These are phyloP conservation scores for Coemansia umbellata DNA, from an alignment of 192 early-diverging fungal genomes.

Conservation along the genomic window DNA sequence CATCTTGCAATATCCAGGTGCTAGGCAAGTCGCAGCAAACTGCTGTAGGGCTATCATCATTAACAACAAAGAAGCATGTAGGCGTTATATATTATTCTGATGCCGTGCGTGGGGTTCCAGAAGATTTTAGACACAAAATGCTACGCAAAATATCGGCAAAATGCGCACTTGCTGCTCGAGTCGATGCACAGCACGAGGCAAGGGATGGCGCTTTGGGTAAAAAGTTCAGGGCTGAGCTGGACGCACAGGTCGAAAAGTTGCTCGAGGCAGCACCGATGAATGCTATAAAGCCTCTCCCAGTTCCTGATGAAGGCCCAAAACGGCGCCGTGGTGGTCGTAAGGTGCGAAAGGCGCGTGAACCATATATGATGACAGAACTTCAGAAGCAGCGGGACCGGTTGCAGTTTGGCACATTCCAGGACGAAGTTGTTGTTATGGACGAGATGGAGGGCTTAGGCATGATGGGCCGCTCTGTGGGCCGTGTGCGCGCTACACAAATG, in stretches of 20 bases:
- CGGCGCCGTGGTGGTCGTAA: conserved; percentile 88
- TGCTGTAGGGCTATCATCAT: conserved; percentile 20
- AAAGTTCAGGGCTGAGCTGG: conserved; percentile 72
- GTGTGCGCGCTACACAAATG: conserved; percentile 68
- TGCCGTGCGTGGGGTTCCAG: conserved; percentile 61
- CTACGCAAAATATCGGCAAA: conserved; percentile 81
- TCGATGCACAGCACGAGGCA: conserved; percentile 71
- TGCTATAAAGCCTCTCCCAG: conserved; percentile 81
- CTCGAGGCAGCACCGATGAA: conserved; percentile 83
- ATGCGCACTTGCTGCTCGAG: conserved; percentile 75
- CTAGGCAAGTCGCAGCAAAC: conserved; percentile 45
- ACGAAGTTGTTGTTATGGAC: conserved; percentile 80
- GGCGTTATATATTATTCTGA: conserved; percentile 81
- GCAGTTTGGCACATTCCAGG: conserved; percentile 87
- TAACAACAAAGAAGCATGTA: conserved; percentile 64
- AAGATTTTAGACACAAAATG: conserved; percentile 75
- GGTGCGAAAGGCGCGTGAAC: conserved; percentile 77
- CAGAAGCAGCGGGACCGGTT: conserved; percentile 87
- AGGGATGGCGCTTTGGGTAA: conserved; percentile 72
- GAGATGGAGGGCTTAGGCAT: conserved; percentile 87
- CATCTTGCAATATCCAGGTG: conserved; percentile 85
- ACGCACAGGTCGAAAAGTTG: conserved; percentile 81
- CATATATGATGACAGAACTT: conserved; percentile 79
- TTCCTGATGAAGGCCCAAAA: conserved; percentile 88
- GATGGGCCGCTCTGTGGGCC: conserved; percentile 72